Evolutionary conservation across 345 rosid species (phyloP).

Genomic region (Murraya paniculata): DNA sequence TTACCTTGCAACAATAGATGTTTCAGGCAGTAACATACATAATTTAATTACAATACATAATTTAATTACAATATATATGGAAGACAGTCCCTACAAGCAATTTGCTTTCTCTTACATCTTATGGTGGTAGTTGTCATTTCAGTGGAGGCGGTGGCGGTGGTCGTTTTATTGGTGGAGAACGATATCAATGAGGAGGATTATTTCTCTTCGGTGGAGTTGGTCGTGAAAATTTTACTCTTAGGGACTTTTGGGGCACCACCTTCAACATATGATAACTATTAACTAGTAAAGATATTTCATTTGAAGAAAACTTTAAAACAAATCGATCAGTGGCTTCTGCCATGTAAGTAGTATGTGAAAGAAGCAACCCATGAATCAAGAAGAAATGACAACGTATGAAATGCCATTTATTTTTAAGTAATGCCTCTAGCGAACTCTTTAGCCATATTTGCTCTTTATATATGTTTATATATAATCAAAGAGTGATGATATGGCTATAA

Average conservation of each 20-base stretch:
- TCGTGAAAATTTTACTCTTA: too few species aligned
- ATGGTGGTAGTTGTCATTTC: too few species aligned
- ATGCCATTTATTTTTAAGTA: neutral
- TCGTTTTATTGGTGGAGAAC: neutral
- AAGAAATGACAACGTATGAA: neutral
- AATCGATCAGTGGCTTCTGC: neutral
- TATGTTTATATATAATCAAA: too few species aligned
- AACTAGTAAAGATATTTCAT: neutral
- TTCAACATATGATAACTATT: neutral
- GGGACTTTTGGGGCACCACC: neutral
- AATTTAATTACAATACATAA: too few species aligned
- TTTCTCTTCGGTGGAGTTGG: neutral
- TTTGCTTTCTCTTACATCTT: too few species aligned
- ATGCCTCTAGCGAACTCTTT: neutral
- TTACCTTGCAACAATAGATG: too few species aligned
- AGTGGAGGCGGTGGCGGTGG: too few species aligned
- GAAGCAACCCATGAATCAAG: neutral
- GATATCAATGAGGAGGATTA: neutral
- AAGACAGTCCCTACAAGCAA: too few species aligned
- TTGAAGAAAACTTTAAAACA: neutral
- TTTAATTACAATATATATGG: too few species aligned
- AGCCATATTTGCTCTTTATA: neutral
- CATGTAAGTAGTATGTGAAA: neutral
- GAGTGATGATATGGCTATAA: too few species aligned
- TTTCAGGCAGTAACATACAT: too few species aligned